Conservation (phyloP, 192 early-diverging fungal species). For the Kickxella alabastrina region DNA sequence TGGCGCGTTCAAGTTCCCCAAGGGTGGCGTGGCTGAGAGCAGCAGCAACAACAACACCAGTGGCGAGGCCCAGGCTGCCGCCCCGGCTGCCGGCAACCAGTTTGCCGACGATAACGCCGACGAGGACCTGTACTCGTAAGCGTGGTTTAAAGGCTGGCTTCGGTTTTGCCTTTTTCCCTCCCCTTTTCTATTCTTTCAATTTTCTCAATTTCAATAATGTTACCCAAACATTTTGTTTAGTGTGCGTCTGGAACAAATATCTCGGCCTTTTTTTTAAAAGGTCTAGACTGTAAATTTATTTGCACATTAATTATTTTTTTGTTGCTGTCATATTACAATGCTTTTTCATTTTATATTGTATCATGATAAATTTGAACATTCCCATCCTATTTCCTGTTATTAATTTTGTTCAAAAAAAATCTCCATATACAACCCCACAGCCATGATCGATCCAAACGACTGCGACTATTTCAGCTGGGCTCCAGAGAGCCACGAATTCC, state of each 20-base stretch:
- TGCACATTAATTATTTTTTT: too few species aligned
- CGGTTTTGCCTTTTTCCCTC: neutral
- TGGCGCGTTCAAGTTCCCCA: constrained; percentile 96
- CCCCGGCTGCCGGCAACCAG: constrained; percentile 22
- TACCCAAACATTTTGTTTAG: too few species aligned
- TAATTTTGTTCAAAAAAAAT: too few species aligned
- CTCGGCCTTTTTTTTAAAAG: too few species aligned
- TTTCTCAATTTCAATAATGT: too few species aligned
- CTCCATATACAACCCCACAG: too few species aligned
- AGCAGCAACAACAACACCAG: neutral
- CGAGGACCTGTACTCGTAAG: constrained; percentile 50
- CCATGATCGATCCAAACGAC: constrained; percentile 44
- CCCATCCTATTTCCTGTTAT: too few species aligned
- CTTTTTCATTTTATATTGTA: neutral
- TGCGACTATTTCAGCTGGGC: constrained; percentile 33
- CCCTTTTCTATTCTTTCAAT: neutral
- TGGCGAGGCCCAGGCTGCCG: constrained; percentile 7
- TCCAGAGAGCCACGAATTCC: neutral
- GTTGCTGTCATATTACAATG: neutral
- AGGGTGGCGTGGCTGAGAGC: constrained; percentile 45
- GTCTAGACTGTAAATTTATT: too few species aligned
- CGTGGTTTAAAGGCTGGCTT: too few species aligned
- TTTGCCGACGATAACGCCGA: constrained; percentile 46
- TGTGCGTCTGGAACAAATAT: too few species aligned
- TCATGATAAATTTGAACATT: neutral